Base-by-base conservation (phyloP, 768 basidiomycete species). In the Pleurotus cornucopiae region DNA sequence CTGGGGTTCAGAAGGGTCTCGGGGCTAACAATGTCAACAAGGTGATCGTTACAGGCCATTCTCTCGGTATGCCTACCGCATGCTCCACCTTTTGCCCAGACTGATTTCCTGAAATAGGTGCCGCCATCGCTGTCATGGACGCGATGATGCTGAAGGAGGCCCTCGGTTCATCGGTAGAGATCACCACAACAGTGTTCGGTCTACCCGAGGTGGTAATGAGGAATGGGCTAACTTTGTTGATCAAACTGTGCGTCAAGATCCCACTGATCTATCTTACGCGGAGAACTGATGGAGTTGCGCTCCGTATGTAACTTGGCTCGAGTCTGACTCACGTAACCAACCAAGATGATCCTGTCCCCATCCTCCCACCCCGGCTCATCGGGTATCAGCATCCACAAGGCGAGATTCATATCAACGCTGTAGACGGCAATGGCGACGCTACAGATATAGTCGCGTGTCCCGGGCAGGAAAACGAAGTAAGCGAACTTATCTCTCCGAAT, bases 41-140 rank as follows among this genome's bases (percentile, higher is more conserved):
- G 13, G 68, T 78, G 38, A 45, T 69, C 23, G 66, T 75, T 18
- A 69, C 74, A 7, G 76, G 76, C 1, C 76, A 77, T 57, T 71
- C 71, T 41, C 69, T 75, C 14, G 77, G 73, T 69, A 40, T n/a
- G 64, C 55, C 5, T 16, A 18, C 16, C 18, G 13, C 34, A 21
- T n/a, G 21, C 16, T 13, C 20, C 4, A 5, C 26, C 26, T 26
- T 26, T 26, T 26, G 7, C 26, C 5, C 6, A 26, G 23, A 40
- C 43, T 30, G 34, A 43, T 37, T 23, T 18, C 39, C 11, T 16
- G 30, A 6, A 25, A 20, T 54, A 66, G 73, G 77, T 34, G 78
- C 73, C 7, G 78, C 78, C 2, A 67, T 80, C 43, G 74, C 77
- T n/a, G 67, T 70, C 30, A 69, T 80, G 57, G 77, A 78, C 60